Evolutionary conservation across 2,329 filamentous ascomycete genomes (phyloP), one percentile per base, ranked within the genome.

Genomic region (Ciborinia camelliae): DNA sequence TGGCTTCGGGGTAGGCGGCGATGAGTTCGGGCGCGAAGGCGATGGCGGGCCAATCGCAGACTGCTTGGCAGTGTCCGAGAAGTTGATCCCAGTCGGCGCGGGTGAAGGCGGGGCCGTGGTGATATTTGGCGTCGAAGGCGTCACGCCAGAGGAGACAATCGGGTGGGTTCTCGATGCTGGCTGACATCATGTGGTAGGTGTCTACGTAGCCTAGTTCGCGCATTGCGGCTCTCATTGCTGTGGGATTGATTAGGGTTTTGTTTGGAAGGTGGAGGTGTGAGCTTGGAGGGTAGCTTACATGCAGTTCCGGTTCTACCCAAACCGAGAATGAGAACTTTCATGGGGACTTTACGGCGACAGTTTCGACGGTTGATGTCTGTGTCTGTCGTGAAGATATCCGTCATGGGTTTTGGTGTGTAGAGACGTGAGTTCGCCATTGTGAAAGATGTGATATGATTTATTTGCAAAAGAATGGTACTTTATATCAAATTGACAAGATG

Each of bases 151-250:
- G 61, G 50, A 88, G 79, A 63, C 84, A 85, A 72, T 90, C 87
- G 30, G 83, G 84, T 14, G 85, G 85, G 76, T 88, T 90, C 77
- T 90, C 86, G 66, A 89, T 84, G 66, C 83, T 86, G 69, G 84
- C 85, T 71, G 82, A 87, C 84, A 89, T 87, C 86, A 89, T 89
- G 79, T 90, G 88, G 80, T 90, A 90, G 66, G 84, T 87, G 75
- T 89, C 85, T 71, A 83, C 79, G 75, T 87, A 90, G 67, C 88
- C 88, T 48, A 90, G 81, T 70, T 85, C 80, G 73, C 86, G 82
- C 74, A 90, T 82, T 26, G 88, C 88, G 51, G 82, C 83, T 67
- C 86, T 82, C 73, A 90, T 83, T 51, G 87, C 84, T 86, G 64
- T 28, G 15, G 26, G 10, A 0, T 18, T 12, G 8, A 65, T 30